These are phyloP conservation scores for Boletus bicolor DNA, from an alignment of 768 basidiomycete genomes.

Conservation along the genomic window DNA sequence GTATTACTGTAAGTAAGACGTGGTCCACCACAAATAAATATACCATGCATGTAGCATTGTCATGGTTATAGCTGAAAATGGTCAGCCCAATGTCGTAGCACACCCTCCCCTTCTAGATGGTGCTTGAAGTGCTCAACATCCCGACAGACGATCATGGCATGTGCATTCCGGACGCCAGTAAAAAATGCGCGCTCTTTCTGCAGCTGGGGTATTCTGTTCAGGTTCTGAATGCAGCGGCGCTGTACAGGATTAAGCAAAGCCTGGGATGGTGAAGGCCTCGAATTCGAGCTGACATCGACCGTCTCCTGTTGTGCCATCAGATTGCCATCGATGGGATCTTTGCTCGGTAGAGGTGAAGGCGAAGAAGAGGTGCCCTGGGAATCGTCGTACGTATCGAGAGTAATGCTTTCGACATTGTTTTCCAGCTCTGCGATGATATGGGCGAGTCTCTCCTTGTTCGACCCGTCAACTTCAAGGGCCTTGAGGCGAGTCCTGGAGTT, in stretches of 20 bases:
- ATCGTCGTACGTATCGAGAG: constrained; percentile 58
- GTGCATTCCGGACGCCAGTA: constrained; percentile 55
- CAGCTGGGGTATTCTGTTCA: constrained; percentile 66
- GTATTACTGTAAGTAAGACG: no score
- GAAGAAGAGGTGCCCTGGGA: constrained; percentile 27
- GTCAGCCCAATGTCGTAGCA: constrained; percentile 71
- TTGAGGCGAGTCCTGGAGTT: constrained; percentile 64
- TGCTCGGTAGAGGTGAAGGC: constrained; percentile 4
- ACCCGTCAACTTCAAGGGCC: constrained; percentile 54
- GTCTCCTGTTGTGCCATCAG: not conserved
- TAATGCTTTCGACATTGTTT: constrained; percentile 54
- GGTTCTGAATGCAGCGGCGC: constrained; percentile 48
- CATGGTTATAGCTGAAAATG: constrained; percentile 45
- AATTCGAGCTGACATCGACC: not conserved
- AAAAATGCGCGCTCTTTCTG: constrained; percentile 73
- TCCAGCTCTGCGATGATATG: constrained; percentile 59
- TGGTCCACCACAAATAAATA: not conserved
- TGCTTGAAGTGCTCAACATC: constrained; percentile 57
- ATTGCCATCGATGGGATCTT: not conserved
- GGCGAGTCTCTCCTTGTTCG: constrained; percentile 48
- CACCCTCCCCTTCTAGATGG: constrained; percentile 60
- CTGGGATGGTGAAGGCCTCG: constrained; percentile 27
- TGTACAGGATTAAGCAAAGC: constrained; percentile 57
- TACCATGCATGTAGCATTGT: not conserved
- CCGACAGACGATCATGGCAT: constrained; percentile 68